Percentiles rank a stretch among this genome's conserved stretches.
Conservation (phyloP, 2,329 filamentous ascomycete genomes). For the Emmonsiellopsis sp. region DNA sequence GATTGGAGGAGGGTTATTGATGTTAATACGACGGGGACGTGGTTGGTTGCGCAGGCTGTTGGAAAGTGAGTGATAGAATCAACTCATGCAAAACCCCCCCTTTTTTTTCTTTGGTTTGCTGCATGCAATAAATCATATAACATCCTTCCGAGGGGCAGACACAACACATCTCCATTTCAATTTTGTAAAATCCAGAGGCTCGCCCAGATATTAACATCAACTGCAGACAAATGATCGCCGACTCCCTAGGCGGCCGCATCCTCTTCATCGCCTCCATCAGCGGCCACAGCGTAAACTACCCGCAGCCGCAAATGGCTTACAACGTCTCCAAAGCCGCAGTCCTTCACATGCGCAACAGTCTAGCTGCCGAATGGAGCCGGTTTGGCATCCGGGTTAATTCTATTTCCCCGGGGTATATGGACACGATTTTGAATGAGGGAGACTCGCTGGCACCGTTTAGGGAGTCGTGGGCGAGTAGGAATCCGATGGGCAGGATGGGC, state of each 20-base stretch:
- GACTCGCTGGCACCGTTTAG: slow-evolving; percentile 47
- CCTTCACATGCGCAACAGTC: slow-evolving; percentile 51
- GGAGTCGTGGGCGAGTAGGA: slow-evolving; percentile 49
- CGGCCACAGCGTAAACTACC: slow-evolving; percentile 60
- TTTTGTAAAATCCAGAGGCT: neutral
- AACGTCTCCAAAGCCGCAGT: slow-evolving; percentile 64
- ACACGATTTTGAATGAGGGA: slow-evolving; percentile 63
- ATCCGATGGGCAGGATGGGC: slow-evolving; percentile 59
- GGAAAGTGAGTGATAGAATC: slow-evolving; percentile 31
- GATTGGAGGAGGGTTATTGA: slow-evolving; percentile 59
- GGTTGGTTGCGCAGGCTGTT: slow-evolving; percentile 60
- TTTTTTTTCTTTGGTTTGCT: no score
- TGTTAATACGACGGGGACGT: slow-evolving; percentile 63
- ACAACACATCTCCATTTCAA: slow-evolving; percentile 9
- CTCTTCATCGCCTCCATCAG: slow-evolving; percentile 60
- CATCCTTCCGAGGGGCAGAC: neutral
- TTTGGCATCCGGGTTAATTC: slow-evolving; percentile 64
- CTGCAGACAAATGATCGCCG: slow-evolving; percentile 42
- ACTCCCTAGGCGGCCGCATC: slow-evolving; percentile 50
- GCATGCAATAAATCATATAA: no score
- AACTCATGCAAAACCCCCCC: neutral
- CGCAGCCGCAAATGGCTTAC: slow-evolving; percentile 63
- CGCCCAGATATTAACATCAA: neutral
- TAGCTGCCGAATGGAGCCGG: slow-evolving; percentile 65
- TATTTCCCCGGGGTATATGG: slow-evolving; percentile 68